These are phyloP conservation scores for Leucocoprinus gongylophorus DNA, from an alignment of 1,284 basidiomycete species.

Conservation along the genomic window DNA sequence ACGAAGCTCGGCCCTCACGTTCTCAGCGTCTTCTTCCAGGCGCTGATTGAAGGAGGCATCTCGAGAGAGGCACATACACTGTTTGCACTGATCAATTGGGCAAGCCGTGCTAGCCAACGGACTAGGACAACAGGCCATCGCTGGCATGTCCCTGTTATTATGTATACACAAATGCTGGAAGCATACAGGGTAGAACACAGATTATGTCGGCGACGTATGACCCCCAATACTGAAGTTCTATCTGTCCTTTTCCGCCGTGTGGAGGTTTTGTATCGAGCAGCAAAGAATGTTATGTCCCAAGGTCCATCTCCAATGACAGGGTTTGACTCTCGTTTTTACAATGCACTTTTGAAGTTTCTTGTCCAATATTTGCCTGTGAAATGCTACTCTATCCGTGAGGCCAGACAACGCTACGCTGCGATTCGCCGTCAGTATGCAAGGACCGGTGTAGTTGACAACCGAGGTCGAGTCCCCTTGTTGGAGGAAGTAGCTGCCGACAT, in stretches of 20 bases:
- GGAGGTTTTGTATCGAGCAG: not conserved
- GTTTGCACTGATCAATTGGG: not conserved
- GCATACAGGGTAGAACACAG: slow-evolving; percentile 44
- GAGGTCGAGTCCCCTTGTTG: slow-evolving; percentile 33
- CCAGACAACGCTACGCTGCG: slow-evolving; percentile 10
- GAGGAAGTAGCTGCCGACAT: slow-evolving; percentile 43
- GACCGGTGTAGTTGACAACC: slow-evolving; percentile 7
- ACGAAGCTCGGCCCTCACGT: slow-evolving; percentile 2
- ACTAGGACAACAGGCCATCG: slow-evolving; percentile 38
- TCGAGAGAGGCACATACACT: not conserved
- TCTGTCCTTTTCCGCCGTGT: not conserved
- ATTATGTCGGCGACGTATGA: not conserved
- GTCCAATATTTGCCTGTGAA: slow-evolving; percentile 23
- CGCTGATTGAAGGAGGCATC: not conserved
- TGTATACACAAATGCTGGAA: slow-evolving; percentile 67
- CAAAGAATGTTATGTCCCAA: not conserved
- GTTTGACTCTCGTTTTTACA: slow-evolving; percentile 63
- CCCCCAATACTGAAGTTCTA: not conserved
- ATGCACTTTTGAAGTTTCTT: slow-evolving; percentile 50
- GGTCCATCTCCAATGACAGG: not conserved
- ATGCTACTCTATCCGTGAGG: slow-evolving; percentile 10
- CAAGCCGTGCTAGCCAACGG: slow-evolving; percentile 35
- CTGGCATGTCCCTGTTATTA: slow-evolving; percentile 58
- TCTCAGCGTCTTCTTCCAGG: slow-evolving; percentile 2
- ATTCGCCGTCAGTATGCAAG: not conserved